Conservation (phyloP, 2,329 filamentous ascomycete genomes). For the Phoma herbarum region DNA sequence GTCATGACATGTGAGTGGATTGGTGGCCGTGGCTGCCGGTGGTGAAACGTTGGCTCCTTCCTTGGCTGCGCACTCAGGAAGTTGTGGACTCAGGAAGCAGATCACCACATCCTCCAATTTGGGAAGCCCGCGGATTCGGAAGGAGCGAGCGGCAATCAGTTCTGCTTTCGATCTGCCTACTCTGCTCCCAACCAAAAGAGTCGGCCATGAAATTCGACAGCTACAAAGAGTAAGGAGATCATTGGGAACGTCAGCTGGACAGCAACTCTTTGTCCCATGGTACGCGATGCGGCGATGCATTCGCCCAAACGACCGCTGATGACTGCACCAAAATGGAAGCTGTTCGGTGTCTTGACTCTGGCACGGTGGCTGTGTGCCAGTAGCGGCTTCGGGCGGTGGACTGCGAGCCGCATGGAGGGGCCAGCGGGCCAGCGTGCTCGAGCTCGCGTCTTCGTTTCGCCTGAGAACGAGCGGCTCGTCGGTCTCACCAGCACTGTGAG, state of each 20-base stretch:
- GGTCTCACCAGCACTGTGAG: constrained; percentile 1
- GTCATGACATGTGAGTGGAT: constrained; percentile 8
- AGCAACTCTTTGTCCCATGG: background rate
- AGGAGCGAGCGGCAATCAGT: constrained; percentile 8
- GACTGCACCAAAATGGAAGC: constrained; percentile 3
- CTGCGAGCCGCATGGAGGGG: constrained; percentile 4
- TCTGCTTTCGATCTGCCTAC: constrained; percentile 4
- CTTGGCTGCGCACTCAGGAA: background rate
- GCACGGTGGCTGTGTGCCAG: constrained; percentile 9
- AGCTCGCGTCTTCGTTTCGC: constrained; percentile 7
- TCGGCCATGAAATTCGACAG: background rate
- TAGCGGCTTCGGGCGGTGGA: constrained; percentile 1
- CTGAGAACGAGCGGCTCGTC: constrained; percentile 15
- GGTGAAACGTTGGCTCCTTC: constrained; percentile 14
- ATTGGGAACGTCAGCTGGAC: constrained; percentile 1
- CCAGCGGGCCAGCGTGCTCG: constrained; percentile 3
- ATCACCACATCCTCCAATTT: constrained; percentile 15
- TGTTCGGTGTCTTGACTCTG: constrained; percentile 13
- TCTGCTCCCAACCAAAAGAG: background rate
- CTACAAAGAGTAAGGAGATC: constrained; percentile 3
- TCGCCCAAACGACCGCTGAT: constrained; percentile 1
- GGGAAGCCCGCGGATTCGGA: constrained; percentile 7
- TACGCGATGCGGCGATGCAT: background rate
- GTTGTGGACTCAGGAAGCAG: constrained; percentile 9
- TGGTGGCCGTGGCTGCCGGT: constrained; percentile 2